These are phyloP conservation scores for Pleurotus eryngii DNA, from an alignment of 768 basidiomycete genomes.

Conservation along the genomic window DNA sequence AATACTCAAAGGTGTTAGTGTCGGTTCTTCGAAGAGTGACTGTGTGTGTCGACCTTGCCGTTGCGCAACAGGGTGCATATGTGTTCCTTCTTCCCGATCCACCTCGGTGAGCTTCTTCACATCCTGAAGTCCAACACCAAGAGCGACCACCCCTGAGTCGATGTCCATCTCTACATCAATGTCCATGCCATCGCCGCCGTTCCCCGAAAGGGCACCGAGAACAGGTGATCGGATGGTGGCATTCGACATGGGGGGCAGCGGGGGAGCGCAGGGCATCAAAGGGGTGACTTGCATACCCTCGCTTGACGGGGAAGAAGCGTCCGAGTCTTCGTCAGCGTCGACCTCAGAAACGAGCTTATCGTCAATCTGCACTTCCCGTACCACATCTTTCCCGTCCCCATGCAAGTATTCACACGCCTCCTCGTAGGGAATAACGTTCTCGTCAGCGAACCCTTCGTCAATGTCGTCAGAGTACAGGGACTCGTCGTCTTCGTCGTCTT, in stretches of 20 bases:
- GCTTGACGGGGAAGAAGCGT: not conserved
- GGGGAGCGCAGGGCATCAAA: not conserved
- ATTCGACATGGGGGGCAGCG: not conserved
- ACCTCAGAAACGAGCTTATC: conserved; percentile 10
- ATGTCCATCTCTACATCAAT: conserved; percentile 19
- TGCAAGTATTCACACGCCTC: not conserved
- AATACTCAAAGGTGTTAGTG: not conserved
- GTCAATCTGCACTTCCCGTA: not conserved
- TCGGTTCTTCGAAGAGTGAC: not conserved
- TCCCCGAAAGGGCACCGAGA: conserved; percentile 1
- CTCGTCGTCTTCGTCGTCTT: conserved; percentile 21
- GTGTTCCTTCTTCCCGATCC: conserved; percentile 25
- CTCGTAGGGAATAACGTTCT: conserved; percentile 3
- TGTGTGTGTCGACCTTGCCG: conserved; percentile 16
- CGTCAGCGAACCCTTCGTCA: conserved; percentile 4
- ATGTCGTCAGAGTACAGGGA: conserved; percentile 8
- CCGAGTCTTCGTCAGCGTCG: conserved; percentile 12
- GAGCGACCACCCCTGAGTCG: conserved; percentile 25
- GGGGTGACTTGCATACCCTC: not conserved
- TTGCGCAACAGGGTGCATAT: conserved; percentile 56
- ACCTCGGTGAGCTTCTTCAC: conserved; percentile 9
- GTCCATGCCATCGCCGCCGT: conserved; percentile 16
- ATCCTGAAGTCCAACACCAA: conserved; percentile 4
- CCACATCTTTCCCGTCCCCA: not conserved
- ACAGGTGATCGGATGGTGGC: not conserved